A percentile compares a stretch with the other conserved stretches of the same genome.
phyloP scores from a whole-genome alignment of 345 rosid genomes.

The Linum trigynum region DNA sequence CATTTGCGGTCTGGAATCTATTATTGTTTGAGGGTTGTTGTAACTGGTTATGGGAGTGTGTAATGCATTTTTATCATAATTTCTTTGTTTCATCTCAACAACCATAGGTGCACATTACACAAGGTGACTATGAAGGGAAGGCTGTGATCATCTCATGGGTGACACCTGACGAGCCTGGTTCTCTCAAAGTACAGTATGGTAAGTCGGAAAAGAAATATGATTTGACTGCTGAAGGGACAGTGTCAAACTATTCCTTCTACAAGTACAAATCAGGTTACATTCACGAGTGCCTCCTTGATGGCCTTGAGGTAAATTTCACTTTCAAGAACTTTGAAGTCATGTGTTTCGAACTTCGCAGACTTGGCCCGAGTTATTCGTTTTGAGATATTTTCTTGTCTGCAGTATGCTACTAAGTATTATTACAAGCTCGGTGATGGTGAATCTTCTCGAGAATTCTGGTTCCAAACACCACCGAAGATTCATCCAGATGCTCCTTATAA shows the following conservation, averaged over 20 bases:
- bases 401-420: constrained; percentile 81
- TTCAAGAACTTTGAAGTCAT: neutral
- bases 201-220: constrained; percentile 33
- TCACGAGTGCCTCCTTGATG: constrained; percentile 69
- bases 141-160: constrained; percentile 91
- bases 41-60: no score
- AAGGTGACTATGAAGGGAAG: constrained; percentile 86
- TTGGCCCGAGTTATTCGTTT: neutral
- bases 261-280: constrained; percentile 75
- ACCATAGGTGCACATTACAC: constrained; percentile 73
- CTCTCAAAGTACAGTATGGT: constrained; percentile 55
- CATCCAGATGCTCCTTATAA: constrained; percentile 73
- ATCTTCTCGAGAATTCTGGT: constrained; percentile 76
- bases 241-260: constrained; percentile 61
- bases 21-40: no score
- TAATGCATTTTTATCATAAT: neutral
- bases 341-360: no score
- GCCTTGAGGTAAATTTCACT: constrained; percentile 55
- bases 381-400: constrained; percentile 14
- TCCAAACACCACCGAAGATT: constrained; percentile 70
- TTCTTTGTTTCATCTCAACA: constrained; percentile 9
- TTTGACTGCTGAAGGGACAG: constrained; percentile 50
- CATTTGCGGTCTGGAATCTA: no score
- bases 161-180: constrained; percentile 57
- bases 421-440: constrained; percentile 70